Conservation (phyloP, 2,329 filamentous ascomycete genomes). For the Cercospora janseana region DNA sequence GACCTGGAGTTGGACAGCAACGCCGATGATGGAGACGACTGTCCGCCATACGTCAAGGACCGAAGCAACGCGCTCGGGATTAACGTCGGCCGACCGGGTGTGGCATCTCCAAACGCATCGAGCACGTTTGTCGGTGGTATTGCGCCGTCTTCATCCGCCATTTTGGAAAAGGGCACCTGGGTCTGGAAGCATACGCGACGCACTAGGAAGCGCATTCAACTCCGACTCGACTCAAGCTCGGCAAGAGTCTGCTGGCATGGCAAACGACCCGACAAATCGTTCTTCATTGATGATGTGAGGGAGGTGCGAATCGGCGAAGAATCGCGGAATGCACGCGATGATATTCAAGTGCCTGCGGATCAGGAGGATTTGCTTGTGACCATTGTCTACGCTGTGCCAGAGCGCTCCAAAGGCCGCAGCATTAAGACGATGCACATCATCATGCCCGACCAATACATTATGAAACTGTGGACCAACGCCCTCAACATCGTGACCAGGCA, state of each 20-base stretch:
- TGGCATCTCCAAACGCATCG: slow-evolving; percentile 33
- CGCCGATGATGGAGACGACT: slow-evolving; percentile 43
- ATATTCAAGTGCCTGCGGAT: slow-evolving; percentile 68
- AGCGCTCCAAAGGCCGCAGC: slow-evolving; percentile 67
- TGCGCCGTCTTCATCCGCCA: slow-evolving; percentile 72
- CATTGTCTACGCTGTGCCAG: slow-evolving; percentile 78
- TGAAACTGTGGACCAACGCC: slow-evolving; percentile 78
- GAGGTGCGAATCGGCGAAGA: slow-evolving; percentile 82
- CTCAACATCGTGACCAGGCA: slow-evolving; percentile 82
- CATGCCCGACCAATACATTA: slow-evolving; percentile 68
- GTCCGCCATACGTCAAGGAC: slow-evolving; percentile 25
- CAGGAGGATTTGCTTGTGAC: slow-evolving; percentile 79
- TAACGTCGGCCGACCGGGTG: slow-evolving; percentile 33
- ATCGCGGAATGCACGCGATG: slow-evolving; percentile 83
- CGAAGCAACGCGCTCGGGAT: slow-evolving; percentile 46
- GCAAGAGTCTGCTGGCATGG: slow-evolving; percentile 88
- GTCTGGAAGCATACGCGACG: slow-evolving; percentile 86
- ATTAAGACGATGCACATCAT: slow-evolving; percentile 85
- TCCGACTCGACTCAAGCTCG: slow-evolving; percentile 77
- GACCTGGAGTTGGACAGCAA: slow-evolving; percentile 58
- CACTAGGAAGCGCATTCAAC: slow-evolving; percentile 66
- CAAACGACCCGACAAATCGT: slow-evolving; percentile 72
- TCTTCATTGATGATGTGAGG: slow-evolving; percentile 93
- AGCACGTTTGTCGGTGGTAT: slow-evolving; percentile 46
- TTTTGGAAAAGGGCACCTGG: slow-evolving; percentile 73